Base-by-base conservation (phyloP, 2,329 filamentous ascomycete genomes). In the Fusarium lyarnte region DNA sequence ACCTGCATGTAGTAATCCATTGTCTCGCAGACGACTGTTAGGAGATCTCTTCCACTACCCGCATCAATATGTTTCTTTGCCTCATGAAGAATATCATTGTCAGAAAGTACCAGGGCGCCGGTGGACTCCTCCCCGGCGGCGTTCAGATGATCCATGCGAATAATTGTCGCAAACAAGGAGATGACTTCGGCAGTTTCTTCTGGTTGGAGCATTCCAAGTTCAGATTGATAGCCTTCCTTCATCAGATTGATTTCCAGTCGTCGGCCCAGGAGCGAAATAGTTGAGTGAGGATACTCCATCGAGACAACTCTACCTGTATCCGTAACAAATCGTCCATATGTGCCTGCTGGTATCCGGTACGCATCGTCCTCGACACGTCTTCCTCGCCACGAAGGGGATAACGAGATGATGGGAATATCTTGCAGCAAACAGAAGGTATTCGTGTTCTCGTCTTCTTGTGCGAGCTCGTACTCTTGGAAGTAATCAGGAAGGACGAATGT, bases 361-460 rank as follows among this genome's bases (percentile, higher is more conserved):
- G 78, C 83, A 61, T 88, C 84, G 46, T 87, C 84, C 43, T 84
- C 83, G 21, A 82, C 79, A 12, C 82, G 79, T 36, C 83, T 78
- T 66, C 84, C 82, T 64, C 83, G 84, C 76, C 86, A 84, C 21
- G 81, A 82, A 64, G 86, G 78, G 57, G 83, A 79, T 69, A 85
- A 78, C 8, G 82, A 82, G 69, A 95, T 92, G 6, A 95, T 85
- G 3, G 90, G 85, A 12, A 95, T 83, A 57, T 91, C 87, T 47
- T 87, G 85, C 2, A 87, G 84, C 8, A 98, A 87, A 67, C 89
- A 87, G 67, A 98, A 93, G 23, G 89, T 90, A 75, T 97, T 96
- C 31, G 89, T 90, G 73, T 96, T 95, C 66, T 96, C 93, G 72
- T 97, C 94, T 81, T 98, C 95, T 58, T 93, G 90, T 42, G 92